Evolutionary conservation across 345 rosid genomes (phyloP).

Genomic region (Syzygium aromaticum): DNA sequence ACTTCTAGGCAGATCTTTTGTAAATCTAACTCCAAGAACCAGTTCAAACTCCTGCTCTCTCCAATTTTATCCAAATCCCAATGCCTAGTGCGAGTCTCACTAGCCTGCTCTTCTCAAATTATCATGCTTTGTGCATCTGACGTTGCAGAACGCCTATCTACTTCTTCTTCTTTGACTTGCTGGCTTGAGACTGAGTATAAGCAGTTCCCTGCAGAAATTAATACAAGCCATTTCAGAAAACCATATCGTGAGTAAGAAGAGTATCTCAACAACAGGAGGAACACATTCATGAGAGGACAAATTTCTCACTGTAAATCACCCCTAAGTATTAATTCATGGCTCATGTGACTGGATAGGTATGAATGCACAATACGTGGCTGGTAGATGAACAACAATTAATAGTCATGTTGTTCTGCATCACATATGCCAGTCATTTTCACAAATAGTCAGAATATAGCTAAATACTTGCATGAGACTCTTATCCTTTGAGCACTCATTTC

Average conservation of each 20-base stretch:
- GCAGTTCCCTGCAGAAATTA: slow-evolving; percentile 59
- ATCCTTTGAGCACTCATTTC: neutral
- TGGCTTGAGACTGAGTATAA: slow-evolving; percentile 34
- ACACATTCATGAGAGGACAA: neutral
- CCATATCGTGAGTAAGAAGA: neutral
- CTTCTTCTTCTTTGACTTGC: slow-evolving; percentile 84
- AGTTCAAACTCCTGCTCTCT: neutral
- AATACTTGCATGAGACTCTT: neutral
- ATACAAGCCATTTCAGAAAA: neutral
- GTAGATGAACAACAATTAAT: neutral
- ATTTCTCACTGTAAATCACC: neutral
- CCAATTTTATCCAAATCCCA: neutral
- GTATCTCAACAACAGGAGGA: neutral
- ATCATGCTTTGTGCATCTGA: slow-evolving; percentile 16
- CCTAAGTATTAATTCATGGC: neutral
- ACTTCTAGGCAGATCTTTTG: slow-evolving; percentile 14
- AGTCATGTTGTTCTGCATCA: neutral
- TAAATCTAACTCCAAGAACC: slow-evolving; percentile 19
- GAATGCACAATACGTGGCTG: neutral
- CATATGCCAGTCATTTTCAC: neutral
- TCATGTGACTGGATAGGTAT: neutral
- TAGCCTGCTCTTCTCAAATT: neutral
- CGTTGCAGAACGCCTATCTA: slow-evolving; percentile 26
- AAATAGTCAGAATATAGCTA: neutral
- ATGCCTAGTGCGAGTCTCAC: neutral